Base-by-base conservation (phyloP, 225 moss, liverwort and hornwort genomes). In the Antitrichia curtipendula region DNA sequence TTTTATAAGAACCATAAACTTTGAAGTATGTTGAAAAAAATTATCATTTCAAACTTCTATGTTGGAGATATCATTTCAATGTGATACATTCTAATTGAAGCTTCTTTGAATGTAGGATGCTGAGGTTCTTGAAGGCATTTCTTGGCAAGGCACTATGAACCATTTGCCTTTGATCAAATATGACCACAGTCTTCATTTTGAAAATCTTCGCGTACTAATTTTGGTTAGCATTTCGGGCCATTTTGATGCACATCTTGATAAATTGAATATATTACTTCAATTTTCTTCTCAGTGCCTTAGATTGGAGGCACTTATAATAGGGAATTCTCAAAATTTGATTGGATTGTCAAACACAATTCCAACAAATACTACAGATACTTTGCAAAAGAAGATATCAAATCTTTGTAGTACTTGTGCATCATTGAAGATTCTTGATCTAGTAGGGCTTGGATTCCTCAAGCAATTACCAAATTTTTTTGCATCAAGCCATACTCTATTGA, bases 361-460 rank as follows among this genome's bases (percentile, higher is more conserved):
- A 11, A 2, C 11, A 47, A 47, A 10, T 47, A 29, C 0, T 73
- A 2, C 2, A 11, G 1, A 3, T 47, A 29, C 4, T 73, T 2
- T 73, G 2, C 7, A 7, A 0, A 23, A 2, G 2, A 22, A 2
- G 10, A 15, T 62, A 43, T 61, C 47, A 50, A 2, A 57, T 58
- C 57, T 78, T 36, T 81, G 49, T 68, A 8, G 8, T 25, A 69
- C 40, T 49, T 62, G 50, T 12, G 7, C 41, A 69, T 69, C 69
- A 69, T 3, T 69, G 1, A 69, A 25, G 14, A 18, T 73, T 73
- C 47, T 73, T 73, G 72, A 73, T 29, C 17, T 73, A 6, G 0
- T 18, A 10, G 45, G 72, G 1, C 16, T 73, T 47, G 29, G 10
- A 29, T 47, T 47, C 29, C 45, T 73, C 0, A 1, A 18, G 1